A percentile compares a stretch with the other conserved stretches of the same genome.
These are phyloP conservation scores for Gynostemma pentaphyllum DNA, from an alignment of 306 rosid genomes.

Conservation along the genomic window DNA sequence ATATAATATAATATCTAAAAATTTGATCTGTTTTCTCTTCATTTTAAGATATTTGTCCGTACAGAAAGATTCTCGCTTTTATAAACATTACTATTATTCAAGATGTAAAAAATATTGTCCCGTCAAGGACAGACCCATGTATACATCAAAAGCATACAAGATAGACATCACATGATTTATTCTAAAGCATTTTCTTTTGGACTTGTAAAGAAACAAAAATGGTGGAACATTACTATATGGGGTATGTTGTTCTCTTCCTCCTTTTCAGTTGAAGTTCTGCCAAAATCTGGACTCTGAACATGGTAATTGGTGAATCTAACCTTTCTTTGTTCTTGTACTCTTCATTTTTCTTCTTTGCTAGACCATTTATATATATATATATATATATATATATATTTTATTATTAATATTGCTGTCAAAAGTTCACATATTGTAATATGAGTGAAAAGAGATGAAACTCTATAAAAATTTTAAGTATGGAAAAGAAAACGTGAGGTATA, in stretches of 20 bases:
- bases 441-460: too few species aligned
- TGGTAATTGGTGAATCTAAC: background rate
- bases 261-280: background rate
- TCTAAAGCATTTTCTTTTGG: background rate
- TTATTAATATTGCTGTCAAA: too few species aligned
- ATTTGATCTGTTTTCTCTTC: too few species aligned
- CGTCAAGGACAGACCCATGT: slow-evolving; percentile 2
- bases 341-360: background rate
- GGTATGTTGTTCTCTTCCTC: background rate
- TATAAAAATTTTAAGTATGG: too few species aligned
- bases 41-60: too few species aligned
- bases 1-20: too few species aligned
- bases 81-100: background rate
- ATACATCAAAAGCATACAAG: background rate
- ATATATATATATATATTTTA: too few species aligned
- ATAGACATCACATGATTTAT: slow-evolving; percentile 4
- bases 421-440: too few species aligned
- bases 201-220: background rate
- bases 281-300: background rate
- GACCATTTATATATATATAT: too few species aligned
- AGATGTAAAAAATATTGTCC: background rate
- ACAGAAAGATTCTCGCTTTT: background rate
- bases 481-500: too few species aligned
- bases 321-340: background rate
- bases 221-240: background rate